Base-by-base conservation (phyloP, 2,329 filamentous ascomycete species). In the Ophiostoma ulmi region DNA sequence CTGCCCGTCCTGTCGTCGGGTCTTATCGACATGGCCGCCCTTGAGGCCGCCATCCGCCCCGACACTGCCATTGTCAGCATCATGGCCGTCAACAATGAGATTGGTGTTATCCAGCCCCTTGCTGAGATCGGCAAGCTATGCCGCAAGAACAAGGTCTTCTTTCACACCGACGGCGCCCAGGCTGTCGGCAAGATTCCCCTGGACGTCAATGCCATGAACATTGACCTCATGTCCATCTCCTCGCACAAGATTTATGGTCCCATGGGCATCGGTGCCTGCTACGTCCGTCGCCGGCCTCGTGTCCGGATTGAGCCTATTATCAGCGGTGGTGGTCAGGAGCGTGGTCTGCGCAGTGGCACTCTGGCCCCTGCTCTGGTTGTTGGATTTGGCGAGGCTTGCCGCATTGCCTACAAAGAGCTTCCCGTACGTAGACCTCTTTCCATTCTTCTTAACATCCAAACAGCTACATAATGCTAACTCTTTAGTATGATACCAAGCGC, bases 21-120 rank as follows among this genome's bases (percentile, higher is more conserved):
- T n/a, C 82, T 98, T 74, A 84, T 99, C 76, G 87, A 90, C 75
- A 87, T 99, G 83, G 86, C 91, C 61, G 88, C 95, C 75, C 87
- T 99, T 39, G 91, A 96, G 81, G 91, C 89, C 31, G 93, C 94
- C 35, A 96, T 99, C 73, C 88, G 91, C 72, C 94, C 94, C 0
- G 94, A 98, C 72, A 99, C 95, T 17, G 90, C 88, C 63, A 83
- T 99, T 39, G 94, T 98, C 80, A 97, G 94, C 78, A 92, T 99
- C 80, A 99, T 99, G 95, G 90, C 95, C 0, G 95, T 99, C 77
- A 99, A 99, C 84, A 99, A 99, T 80, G 95, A 99, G 82, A 98
- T 99, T 77, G 95, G 95, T 77, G 95, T 99, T n/a, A 96, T 99
- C 72, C 95, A 99, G 80, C 95, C 95, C 0, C 82, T 99, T 72